Evolutionary conservation across 371 early-diverging fungal species (phyloP).

Genomic region (Basidiobolus heterosporus): DNA sequence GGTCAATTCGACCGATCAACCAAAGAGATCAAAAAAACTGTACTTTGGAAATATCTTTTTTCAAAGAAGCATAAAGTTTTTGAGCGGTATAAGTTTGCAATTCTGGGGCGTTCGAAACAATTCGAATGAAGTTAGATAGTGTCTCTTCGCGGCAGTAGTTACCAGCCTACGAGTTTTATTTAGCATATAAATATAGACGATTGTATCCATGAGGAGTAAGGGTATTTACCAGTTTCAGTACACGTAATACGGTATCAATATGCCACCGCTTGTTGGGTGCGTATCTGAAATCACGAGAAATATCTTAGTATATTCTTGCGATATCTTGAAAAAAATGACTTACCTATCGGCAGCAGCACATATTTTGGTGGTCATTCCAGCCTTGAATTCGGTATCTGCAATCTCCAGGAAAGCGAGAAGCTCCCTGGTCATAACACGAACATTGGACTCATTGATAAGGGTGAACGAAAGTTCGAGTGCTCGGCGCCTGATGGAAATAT

Average conservation of each 20-base stretch:
- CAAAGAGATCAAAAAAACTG: not conserved
- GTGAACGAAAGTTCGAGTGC: constrained; percentile 92
- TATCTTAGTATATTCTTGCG: not conserved
- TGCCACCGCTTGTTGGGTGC: constrained; percentile 92
- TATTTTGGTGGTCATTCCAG: constrained; percentile 74
- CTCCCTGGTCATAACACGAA: constrained; percentile 84
- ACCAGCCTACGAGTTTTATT: constrained; percentile 28
- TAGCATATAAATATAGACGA: not conserved
- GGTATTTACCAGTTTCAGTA: constrained; percentile 45
- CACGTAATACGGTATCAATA: constrained; percentile 82
- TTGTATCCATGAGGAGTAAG: constrained; percentile 8
- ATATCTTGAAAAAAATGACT: constrained; percentile 12
- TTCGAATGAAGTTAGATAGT: constrained; percentile 44
- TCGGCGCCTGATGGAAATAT: constrained; percentile 89
- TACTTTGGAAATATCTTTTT: constrained; percentile 57
- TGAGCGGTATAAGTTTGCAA: constrained; percentile 72
- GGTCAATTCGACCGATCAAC: not conserved
- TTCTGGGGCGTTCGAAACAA: constrained; percentile 57
- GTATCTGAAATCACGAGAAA: constrained; percentile 22
- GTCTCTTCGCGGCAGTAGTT: constrained; percentile 54
- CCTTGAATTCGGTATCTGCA: constrained; percentile 79
- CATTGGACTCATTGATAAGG: constrained; percentile 77
- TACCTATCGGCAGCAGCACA: constrained; percentile 75
- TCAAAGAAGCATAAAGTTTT: constrained; percentile 65
- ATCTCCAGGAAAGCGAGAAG: constrained; percentile 81